Evolutionary conservation across 169 alveolate species (phyloP).

Genomic region (Eimeria brunetti): DNA sequence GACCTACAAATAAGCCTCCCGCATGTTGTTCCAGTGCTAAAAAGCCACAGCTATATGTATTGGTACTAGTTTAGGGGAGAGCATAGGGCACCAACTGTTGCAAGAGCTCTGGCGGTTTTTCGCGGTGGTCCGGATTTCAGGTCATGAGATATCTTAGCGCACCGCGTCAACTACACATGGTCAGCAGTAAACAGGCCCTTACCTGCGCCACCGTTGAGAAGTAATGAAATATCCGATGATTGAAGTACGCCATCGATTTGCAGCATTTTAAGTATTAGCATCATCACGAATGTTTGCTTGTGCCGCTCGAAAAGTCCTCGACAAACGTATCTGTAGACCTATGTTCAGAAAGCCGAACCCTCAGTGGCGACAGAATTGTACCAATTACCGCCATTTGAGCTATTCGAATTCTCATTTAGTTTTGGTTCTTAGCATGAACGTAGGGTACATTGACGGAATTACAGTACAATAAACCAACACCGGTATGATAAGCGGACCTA

Average conservation of each 20-base stretch:
- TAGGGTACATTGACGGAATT: not conserved
- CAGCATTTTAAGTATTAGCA: constrained; percentile 95
- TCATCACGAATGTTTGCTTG: constrained; percentile 95
- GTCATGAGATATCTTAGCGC: not conserved
- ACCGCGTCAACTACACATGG: not conserved
- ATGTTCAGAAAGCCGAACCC: constrained; percentile 38
- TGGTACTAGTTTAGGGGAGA: not conserved
- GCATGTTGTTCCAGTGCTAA: not conserved
- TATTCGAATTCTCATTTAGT: not conserved
- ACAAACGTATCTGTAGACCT: constrained; percentile 95
- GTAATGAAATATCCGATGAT: constrained; percentile 93
- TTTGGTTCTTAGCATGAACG: not conserved
- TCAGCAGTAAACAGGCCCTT: not conserved
- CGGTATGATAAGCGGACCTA: not conserved
- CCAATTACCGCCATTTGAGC: not conserved
- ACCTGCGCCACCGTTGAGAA: constrained; percentile 94
- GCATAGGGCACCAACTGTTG: not conserved
- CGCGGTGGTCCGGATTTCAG: not conserved
- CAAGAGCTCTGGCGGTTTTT: not conserved
- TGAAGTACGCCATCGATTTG: constrained; percentile 93
- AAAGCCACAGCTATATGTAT: not conserved
- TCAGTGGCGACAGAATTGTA: constrained; percentile 22
- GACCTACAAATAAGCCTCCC: constrained; percentile 80
- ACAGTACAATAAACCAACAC: not conserved
- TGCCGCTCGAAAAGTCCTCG: constrained; percentile 98